A percentile compares a stretch with the other conserved stretches of the same genome.
Conservation (phyloP, 2,329 filamentous ascomycete species). For the Sordariomycetes sp. region DNA sequence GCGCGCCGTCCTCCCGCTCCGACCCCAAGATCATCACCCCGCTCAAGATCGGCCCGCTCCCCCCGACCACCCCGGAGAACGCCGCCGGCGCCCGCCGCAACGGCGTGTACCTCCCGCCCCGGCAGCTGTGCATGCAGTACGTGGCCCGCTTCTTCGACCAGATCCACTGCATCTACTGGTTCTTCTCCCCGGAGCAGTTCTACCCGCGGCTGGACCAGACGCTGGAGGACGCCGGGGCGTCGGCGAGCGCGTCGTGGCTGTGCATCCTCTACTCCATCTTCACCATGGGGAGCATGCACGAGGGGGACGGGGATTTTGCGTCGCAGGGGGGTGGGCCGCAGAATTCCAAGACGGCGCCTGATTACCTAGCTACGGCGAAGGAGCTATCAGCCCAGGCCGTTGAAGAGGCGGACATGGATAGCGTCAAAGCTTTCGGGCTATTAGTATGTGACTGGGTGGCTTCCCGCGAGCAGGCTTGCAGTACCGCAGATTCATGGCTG, state of each 20-base stretch:
- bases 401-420: constrained; percentile 1
- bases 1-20: neutral
- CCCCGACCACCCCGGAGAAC: constrained; percentile 1
- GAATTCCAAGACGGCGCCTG: neutral
- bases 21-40: constrained; percentile 4
- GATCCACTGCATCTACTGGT: constrained; percentile 1
- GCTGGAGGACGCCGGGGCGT: neutral
- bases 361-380: neutral
- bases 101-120: neutral
- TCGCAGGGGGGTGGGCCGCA: neutral
- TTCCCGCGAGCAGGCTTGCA: too few relatives aligned
- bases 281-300: neutral
- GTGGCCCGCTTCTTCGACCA: constrained; percentile 1
- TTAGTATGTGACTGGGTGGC: too few relatives aligned
- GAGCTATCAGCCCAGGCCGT: neutral
- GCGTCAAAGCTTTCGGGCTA: neutral
- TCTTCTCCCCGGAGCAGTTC: constrained; percentile 1
- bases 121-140: neutral
- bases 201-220: neutral
- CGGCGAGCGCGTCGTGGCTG: neutral
- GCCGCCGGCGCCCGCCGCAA: neutral
- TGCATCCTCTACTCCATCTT: constrained; percentile 2
- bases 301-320: neutral
- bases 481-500: neutral
- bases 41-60: constrained; percentile 1